Conservation (phyloP, 1,284 basidiomycete genomes). For the Sporisorium graminicola region DNA sequence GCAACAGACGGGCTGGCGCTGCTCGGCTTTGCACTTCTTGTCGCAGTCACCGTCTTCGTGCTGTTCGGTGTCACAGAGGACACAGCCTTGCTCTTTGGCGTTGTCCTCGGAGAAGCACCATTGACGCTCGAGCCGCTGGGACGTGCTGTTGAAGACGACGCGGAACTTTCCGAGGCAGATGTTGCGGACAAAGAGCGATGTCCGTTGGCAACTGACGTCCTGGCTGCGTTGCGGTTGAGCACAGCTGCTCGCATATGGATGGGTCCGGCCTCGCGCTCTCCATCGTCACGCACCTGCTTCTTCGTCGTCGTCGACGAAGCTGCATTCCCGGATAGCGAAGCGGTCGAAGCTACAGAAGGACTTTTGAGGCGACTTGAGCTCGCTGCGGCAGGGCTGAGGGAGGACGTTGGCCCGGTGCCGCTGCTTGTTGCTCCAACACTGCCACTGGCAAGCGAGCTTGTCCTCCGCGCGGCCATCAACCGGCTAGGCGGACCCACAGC, state of each 20-base stretch:
- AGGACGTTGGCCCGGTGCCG: not conserved
- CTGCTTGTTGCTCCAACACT: not conserved
- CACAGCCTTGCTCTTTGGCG: not conserved
- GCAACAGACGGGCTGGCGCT: not conserved
- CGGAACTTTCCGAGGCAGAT: constrained; percentile 14
- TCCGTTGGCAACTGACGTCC: constrained; percentile 44
- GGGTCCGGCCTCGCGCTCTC: constrained; percentile 58
- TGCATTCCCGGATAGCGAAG: constrained; percentile 3
- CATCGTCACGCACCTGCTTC: constrained; percentile 14
- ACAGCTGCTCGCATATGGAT: constrained; percentile 60
- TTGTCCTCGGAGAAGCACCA: not conserved
- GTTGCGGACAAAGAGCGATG: constrained; percentile 30
- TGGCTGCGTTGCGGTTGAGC: constrained; percentile 62
- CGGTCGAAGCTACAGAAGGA: constrained; percentile 4
- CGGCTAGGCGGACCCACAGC: constrained; percentile 4
- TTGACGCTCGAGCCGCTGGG: not conserved
- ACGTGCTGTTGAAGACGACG: constrained; percentile 5
- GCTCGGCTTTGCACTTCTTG: not conserved
- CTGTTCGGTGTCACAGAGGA: not conserved
- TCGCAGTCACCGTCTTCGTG: not conserved
- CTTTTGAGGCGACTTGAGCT: constrained; percentile 8
- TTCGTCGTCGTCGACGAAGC: constrained; percentile 6
- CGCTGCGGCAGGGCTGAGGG: constrained; percentile 6
- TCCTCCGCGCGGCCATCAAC: constrained; percentile 18
- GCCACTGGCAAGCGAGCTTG: constrained; percentile 10